A percentile compares a stretch with the other conserved stretches of the same genome.
Evolutionary conservation across 345 rosid genomes (phyloP).

Genomic region (Reutealis trisperma): DNA sequence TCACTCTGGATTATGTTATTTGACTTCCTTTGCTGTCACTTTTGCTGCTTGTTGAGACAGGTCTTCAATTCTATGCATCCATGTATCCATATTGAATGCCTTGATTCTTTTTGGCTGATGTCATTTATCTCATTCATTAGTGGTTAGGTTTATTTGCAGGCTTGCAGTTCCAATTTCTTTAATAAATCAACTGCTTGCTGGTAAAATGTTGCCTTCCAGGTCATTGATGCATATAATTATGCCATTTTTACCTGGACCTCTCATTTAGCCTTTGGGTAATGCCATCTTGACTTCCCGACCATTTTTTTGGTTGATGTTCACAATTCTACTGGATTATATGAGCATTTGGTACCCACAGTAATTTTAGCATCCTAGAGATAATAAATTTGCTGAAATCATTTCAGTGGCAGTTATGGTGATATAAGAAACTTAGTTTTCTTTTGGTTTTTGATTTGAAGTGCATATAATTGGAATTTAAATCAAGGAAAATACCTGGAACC

Average conservation of each 20-base stretch:
- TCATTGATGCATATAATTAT: neutral
- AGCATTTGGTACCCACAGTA: neutral
- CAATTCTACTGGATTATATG: neutral
- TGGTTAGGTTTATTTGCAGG: neutral
- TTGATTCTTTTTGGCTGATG: neutral
- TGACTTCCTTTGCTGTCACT: neutral
- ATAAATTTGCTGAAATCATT: neutral
- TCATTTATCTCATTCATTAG: neutral
- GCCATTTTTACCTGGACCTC: neutral
- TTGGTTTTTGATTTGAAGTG: neutral
- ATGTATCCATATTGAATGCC: neutral
- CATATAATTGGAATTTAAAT: neutral
- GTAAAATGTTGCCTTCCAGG: neutral
- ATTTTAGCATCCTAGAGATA: neutral
- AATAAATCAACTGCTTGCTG: neutral
- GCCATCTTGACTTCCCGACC: neutral
- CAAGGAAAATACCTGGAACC: neutral
- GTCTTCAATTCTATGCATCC: neutral
- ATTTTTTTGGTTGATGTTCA: neutral
- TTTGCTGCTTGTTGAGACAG: neutral
- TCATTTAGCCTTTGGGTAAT: neutral
- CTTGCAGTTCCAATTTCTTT: neutral
- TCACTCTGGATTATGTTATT: neutral
- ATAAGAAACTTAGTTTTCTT: neutral
- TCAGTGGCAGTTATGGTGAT: neutral